phyloP scores from a whole-genome alignment of 805 yeast genomes.

The Candida gorgasii region DNA sequence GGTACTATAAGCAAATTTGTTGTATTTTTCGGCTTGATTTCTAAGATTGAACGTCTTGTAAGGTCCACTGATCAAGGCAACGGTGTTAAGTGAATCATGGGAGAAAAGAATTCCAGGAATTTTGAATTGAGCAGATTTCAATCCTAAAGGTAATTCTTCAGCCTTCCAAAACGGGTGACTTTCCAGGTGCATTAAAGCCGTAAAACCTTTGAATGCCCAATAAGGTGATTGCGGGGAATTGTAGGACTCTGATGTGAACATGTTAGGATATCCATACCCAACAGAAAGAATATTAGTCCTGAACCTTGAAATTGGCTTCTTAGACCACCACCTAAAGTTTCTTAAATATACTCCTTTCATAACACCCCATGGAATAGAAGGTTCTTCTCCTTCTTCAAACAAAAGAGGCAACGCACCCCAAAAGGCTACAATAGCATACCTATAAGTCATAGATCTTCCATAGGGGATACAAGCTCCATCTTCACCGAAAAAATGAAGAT shows the following conservation, averaged over 20 bases:
- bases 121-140: conserved; percentile 6
- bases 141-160: conserved; percentile 9
- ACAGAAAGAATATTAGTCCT: conserved; percentile 12
- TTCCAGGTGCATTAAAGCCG: conserved; percentile 8
- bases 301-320: conserved; percentile 12
- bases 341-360: conserved; percentile 13
- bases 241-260: conserved; percentile 13
- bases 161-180: conserved; percentile 16
- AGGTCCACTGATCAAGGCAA: conserved; percentile 16
- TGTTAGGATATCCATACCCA: conserved; percentile 16
- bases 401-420: conserved; percentile 15
- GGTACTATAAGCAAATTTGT: conserved; percentile 16
- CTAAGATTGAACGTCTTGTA: conserved; percentile 6
- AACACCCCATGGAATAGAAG: conserved; percentile 15
- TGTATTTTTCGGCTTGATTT: conserved; percentile 13
- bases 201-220: conserved; percentile 16
- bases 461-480: conserved; percentile 15
- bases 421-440: conserved; percentile 14
- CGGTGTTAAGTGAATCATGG: conserved; percentile 11
- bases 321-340: conserved; percentile 16
- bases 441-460: conserved; percentile 17
- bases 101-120: conserved; percentile 13
- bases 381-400: conserved; percentile 7
- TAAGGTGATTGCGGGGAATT: conserved; percentile 18
- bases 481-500: conserved; percentile 20